Conservation (phyloP, 768 basidiomycete species). For the Leccinellum albellum region DNA sequence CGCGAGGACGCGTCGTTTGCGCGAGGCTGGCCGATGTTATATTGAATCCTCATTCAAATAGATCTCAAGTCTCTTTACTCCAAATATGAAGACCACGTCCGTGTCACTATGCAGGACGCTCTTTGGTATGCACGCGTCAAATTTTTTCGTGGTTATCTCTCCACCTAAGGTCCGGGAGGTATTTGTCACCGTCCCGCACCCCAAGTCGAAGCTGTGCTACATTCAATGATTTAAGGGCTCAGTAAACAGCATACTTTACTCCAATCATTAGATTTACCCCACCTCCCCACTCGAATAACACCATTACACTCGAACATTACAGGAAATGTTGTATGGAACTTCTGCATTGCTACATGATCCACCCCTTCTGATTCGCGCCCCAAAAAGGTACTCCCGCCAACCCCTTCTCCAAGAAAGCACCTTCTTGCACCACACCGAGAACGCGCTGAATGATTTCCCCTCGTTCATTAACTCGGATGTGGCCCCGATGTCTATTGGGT, state of each 20-base stretch:
- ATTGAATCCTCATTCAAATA: not conserved
- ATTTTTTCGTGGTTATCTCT: not conserved
- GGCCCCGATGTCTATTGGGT: slow-evolving; percentile 1
- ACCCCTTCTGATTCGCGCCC: not conserved
- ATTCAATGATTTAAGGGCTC: slow-evolving; percentile 8
- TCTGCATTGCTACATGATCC: not conserved
- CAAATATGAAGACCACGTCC: not conserved
- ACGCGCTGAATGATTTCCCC: not conserved
- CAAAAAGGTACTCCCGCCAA: slow-evolving; percentile 1
- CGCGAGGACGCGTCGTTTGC: not conserved
- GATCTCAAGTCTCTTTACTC: not conserved
- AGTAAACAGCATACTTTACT: not conserved
- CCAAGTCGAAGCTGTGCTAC: slow-evolving; percentile 13
- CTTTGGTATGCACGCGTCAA: not conserved
- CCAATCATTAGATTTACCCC: not conserved
- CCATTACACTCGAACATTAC: slow-evolving; percentile 7
- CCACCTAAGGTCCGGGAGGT: not conserved
- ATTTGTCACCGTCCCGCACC: not conserved
- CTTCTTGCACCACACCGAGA: not conserved
- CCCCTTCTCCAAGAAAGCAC: not conserved
- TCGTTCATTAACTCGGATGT: not conserved
- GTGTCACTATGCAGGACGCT: not conserved
- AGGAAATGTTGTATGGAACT: slow-evolving; percentile 4
- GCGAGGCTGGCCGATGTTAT: not conserved
- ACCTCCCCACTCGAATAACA: not conserved